phyloP scores from a whole-genome alignment of 108 stramenopile genomes.

The Cyclotella cryptica region DNA sequence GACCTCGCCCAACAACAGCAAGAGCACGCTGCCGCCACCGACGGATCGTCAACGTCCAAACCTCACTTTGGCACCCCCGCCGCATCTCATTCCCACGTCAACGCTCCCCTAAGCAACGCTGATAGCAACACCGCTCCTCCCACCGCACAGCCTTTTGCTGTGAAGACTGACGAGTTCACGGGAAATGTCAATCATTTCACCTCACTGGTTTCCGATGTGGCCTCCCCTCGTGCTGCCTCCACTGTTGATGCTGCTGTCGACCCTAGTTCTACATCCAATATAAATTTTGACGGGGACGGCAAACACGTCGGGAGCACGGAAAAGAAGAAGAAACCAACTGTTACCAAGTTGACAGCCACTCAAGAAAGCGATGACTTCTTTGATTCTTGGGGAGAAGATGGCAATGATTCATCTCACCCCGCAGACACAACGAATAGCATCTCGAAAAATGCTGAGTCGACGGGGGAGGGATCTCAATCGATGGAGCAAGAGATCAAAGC shows the following conservation, averaged over 20 bases:
- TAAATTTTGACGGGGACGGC: not conserved
- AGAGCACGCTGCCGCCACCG: not conserved
- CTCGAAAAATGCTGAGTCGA: not conserved
- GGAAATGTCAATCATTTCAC: constrained; percentile 16
- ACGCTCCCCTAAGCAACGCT: not conserved
- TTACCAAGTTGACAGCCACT: constrained; percentile 6
- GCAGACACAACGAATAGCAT: not conserved
- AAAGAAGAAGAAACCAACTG: not conserved
- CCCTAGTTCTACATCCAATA: not conserved
- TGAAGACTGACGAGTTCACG: not conserved
- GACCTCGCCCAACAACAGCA: constrained; percentile 6
- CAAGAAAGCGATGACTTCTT: constrained; percentile 1
- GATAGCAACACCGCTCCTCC: constrained; percentile 7
- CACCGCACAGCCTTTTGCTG: not conserved
- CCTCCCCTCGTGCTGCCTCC: constrained; percentile 13
- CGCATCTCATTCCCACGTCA: not conserved
- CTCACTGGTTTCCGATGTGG: constrained; percentile 11
- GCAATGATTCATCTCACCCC: not conserved
- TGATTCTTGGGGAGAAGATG: constrained; percentile 21
- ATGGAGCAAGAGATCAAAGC: no score
- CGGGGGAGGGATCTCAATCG: no score
- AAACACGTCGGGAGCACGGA: not conserved
- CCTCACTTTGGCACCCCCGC: not conserved
- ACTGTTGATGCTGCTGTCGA: not conserved
- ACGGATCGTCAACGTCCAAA: not conserved